phyloP scores from a whole-genome alignment of 2,329 filamentous ascomycete species.

The Proliferodiscus dingleyae region DNA sequence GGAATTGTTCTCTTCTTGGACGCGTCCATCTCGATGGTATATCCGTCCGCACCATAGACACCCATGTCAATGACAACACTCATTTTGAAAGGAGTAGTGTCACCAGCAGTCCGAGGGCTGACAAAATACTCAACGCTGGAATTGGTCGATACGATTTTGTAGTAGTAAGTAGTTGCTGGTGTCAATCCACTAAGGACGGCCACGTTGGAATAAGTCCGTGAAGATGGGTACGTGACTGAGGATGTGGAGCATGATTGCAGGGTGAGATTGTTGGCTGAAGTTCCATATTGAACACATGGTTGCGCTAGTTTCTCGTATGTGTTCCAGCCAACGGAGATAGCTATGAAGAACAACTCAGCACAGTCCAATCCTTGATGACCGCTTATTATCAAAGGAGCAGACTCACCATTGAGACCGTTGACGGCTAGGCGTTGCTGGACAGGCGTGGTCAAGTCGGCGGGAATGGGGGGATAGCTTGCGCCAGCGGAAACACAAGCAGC shows the following conservation, averaged over 20 bases:
- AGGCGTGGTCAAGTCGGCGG: slow-evolving; percentile 47
- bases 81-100: slow-evolving; percentile 49
- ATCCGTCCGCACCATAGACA: slow-evolving; percentile 49
- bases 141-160: slow-evolving; percentile 53
- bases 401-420: slow-evolving; percentile 43
- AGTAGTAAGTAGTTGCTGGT: slow-evolving; percentile 54
- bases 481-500: slow-evolving; percentile 23
- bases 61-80: slow-evolving; percentile 51
- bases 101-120: slow-evolving; percentile 48
- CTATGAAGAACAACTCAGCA: slow-evolving; percentile 28
- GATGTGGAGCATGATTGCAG: slow-evolving; percentile 39
- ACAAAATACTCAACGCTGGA: slow-evolving; percentile 49
- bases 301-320: slow-evolving; percentile 44
- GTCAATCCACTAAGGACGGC: slow-evolving; percentile 42
- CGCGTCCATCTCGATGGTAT: slow-evolving; percentile 40
- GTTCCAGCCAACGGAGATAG: slow-evolving; percentile 52
- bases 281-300: slow-evolving; percentile 49
- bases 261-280: slow-evolving; percentile 35
- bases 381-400: background rate
- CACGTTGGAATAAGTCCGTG: slow-evolving; percentile 48
- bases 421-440: slow-evolving; percentile 50
- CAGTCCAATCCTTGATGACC: slow-evolving; percentile 1
- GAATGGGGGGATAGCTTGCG: slow-evolving; percentile 41
- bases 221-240: slow-evolving; percentile 47
- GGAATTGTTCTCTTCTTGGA: slow-evolving; percentile 47